A percentile compares a stretch with the other conserved stretches of the same genome.
phyloP scores from a whole-genome alignment of 805 yeast genomes.

The Candida taoyuanica region DNA sequence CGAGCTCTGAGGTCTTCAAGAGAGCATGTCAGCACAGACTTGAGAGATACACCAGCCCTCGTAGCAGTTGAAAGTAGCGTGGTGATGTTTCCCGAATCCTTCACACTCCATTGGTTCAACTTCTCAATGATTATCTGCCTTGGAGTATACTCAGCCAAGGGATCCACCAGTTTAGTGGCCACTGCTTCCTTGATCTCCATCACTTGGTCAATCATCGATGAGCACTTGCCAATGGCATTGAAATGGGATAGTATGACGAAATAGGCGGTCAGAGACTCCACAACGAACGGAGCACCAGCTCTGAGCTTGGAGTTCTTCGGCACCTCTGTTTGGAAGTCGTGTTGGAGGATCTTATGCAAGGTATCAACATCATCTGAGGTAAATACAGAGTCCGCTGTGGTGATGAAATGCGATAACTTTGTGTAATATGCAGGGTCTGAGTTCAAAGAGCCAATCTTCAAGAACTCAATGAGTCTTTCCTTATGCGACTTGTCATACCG shows the following conservation, averaged over 20 bases:
- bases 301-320: slow-evolving; percentile 29
- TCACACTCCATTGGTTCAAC: slow-evolving; percentile 5
- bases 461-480: slow-evolving; percentile 40
- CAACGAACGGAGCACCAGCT: slow-evolving; percentile 28
- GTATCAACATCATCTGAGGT: slow-evolving; percentile 18
- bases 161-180: slow-evolving; percentile 18
- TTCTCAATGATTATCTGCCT: slow-evolving; percentile 7
- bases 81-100: slow-evolving; percentile 6
- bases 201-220: slow-evolving; percentile 16
- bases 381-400: slow-evolving; percentile 12
- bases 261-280: slow-evolving; percentile 29
- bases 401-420: slow-evolving; percentile 22
- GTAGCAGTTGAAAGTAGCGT: slow-evolving; percentile 14
- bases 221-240: slow-evolving; percentile 1
- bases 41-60: slow-evolving; percentile 9
- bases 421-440: slow-evolving; percentile 49
- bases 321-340: slow-evolving; percentile 26
- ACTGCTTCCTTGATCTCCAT: slow-evolving; percentile 16
- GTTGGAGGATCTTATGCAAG: slow-evolving; percentile 28
- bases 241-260: slow-evolving; percentile 18
- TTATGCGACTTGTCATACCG: slow-evolving; percentile 44
- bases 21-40: slow-evolving; percentile 14
- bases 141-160: slow-evolving; percentile 20
- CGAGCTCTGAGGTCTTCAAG: slow-evolving; percentile 18
- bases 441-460: slow-evolving; percentile 49